Evolutionary conservation across 352 stramenopile species (phyloP).

Genomic region (Phytophthora capsici): DNA sequence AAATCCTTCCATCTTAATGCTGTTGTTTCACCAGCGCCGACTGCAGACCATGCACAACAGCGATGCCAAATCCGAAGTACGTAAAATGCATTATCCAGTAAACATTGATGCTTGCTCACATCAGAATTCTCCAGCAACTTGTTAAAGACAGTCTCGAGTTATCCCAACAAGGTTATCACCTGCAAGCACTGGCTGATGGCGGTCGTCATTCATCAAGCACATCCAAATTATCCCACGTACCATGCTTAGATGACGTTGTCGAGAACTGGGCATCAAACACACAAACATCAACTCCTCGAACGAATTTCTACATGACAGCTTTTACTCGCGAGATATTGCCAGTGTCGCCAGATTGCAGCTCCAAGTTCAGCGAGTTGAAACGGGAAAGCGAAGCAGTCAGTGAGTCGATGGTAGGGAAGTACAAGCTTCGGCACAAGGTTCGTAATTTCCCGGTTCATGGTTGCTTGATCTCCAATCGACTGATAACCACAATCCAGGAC

Average conservation of each 20-base stretch:
- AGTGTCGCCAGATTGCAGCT: slow-evolving; percentile 12
- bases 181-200: slow-evolving; percentile 50
- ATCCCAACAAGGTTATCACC: slow-evolving; percentile 61
- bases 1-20: background rate
- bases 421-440: slow-evolving; percentile 58
- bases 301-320: slow-evolving; percentile 47
- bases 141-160: slow-evolving; percentile 46
- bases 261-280: slow-evolving; percentile 2
- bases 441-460: background rate
- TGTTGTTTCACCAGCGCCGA: slow-evolving; percentile 20
- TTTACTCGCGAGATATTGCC: slow-evolving; percentile 36
- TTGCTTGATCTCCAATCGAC: slow-evolving; percentile 2
- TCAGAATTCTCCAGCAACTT: slow-evolving; percentile 35
- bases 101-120: background rate
- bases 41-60: slow-evolving; percentile 22
- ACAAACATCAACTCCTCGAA: slow-evolving; percentile 24
- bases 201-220: slow-evolving; percentile 8
- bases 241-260: slow-evolving; percentile 17
- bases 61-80: slow-evolving; percentile 25
- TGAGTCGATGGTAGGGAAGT: slow-evolving; percentile 44
- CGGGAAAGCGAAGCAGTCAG: slow-evolving; percentile 36
- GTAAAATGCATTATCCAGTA: background rate
- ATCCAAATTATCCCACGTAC: slow-evolving; percentile 24
- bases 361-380: slow-evolving; percentile 44
- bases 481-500: slow-evolving; percentile 31